Conservation (phyloP, 192 early-diverging fungal species). For the Paraglomus occultum region DNA sequence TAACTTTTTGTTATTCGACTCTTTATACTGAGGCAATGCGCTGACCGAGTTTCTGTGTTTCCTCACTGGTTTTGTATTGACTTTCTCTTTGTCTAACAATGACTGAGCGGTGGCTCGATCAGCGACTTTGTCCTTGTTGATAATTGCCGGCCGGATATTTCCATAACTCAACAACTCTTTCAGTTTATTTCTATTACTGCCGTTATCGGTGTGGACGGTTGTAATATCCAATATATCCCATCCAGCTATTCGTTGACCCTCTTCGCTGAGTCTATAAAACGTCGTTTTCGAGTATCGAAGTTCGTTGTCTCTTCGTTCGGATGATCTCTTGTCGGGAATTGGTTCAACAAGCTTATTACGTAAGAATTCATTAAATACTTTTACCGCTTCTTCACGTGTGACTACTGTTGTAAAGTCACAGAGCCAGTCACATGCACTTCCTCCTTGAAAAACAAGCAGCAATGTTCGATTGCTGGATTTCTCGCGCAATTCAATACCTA, state of each 20-base stretch:
- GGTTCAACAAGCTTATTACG: slow-evolving; percentile 45
- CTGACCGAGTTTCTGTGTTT: not conserved
- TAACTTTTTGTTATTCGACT: slow-evolving; percentile 57
- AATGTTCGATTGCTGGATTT: slow-evolving; percentile 35
- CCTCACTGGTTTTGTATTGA: slow-evolving; percentile 10
- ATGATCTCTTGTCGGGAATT: slow-evolving; percentile 20
- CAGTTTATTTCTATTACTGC: not conserved
- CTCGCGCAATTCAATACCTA: slow-evolving; percentile 46
- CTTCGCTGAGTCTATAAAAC: slow-evolving; percentile 36
- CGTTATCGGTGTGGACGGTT: slow-evolving; percentile 25
- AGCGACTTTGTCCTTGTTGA: too few species aligned
- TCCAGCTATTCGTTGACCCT: slow-evolving; percentile 37
- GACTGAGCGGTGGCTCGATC: too few species aligned
- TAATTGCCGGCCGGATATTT: not conserved
- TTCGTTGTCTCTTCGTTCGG: slow-evolving; percentile 23
- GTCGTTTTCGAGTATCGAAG: slow-evolving; percentile 32
- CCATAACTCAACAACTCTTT: not conserved
- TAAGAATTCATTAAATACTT: slow-evolving; percentile 46
- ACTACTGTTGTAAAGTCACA: slow-evolving; percentile 50
- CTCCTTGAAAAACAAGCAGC: slow-evolving; percentile 48
- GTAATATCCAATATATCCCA: slow-evolving; percentile 33
- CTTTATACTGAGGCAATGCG: slow-evolving; percentile 23
- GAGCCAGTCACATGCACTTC: slow-evolving; percentile 48
- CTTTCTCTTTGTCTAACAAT: not conserved
- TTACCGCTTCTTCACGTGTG: slow-evolving; percentile 46